Conservation (phyloP, 2,329 filamentous ascomycete species). For the Beauveria rudraprayagi region DNA sequence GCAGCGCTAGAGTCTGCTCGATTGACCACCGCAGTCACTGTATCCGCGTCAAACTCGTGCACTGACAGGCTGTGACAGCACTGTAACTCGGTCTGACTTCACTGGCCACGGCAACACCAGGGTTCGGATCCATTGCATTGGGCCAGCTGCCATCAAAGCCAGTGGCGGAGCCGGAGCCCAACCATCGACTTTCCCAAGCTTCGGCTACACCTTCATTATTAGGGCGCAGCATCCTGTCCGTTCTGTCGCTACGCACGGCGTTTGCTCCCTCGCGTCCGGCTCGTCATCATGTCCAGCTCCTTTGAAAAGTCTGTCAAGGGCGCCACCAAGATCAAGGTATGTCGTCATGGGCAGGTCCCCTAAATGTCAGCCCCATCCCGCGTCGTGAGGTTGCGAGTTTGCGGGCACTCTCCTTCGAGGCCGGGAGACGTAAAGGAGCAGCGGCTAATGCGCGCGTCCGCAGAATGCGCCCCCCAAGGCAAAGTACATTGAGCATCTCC, state of each 20-base stretch:
- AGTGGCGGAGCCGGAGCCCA: constrained; percentile 10
- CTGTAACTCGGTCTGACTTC: neutral
- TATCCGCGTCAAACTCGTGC: neutral
- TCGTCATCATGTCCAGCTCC: constrained; percentile 62
- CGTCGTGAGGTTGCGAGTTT: neutral
- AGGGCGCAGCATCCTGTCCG: neutral
- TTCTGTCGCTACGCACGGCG: constrained; percentile 8
- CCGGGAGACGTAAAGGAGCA: neutral
- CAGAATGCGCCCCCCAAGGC: constrained; percentile 94
- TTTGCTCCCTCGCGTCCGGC: constrained; percentile 13
- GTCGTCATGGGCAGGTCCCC: neutral
- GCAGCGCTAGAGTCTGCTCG: neutral
- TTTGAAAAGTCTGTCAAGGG: constrained; percentile 99
- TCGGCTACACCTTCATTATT: constrained; percentile 8
- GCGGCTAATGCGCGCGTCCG: neutral
- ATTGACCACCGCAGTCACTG: neutral
- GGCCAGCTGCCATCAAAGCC: neutral
- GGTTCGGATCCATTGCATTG: constrained; percentile 6
- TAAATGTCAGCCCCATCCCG: neutral
- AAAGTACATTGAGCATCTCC: constrained; percentile 98
- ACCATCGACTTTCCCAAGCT: constrained; percentile 8
- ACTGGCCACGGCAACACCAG: neutral
- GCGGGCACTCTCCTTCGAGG: neutral
- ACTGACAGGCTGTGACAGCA: neutral
- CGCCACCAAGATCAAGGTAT: constrained; percentile 92